Conservation (phyloP, 106 monocot genomes). For the Phalaenopsis aphrodite region DNA sequence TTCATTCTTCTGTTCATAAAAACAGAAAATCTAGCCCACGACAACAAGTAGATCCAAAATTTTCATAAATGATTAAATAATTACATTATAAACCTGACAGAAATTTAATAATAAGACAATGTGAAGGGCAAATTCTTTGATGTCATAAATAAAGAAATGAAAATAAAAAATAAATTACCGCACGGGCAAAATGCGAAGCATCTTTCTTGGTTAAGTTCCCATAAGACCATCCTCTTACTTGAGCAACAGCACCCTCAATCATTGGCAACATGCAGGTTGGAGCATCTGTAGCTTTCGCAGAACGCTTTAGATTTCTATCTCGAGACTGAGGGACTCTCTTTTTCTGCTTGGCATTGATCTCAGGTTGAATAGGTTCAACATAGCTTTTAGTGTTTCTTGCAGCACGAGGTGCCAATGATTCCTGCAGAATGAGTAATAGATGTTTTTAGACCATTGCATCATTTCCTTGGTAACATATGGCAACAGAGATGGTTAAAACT, state of each 20-base stretch:
- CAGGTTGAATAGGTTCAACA: conserved; percentile 60
- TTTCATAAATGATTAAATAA: background rate
- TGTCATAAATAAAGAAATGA: background rate
- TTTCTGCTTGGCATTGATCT: conserved; percentile 45
- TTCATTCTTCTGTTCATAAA: conserved; percentile 3
- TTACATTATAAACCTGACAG: background rate
- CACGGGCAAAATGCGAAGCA: conserved; percentile 83
- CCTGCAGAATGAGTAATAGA: conserved; percentile 25
- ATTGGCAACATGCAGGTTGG: conserved; percentile 35
- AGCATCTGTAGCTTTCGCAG: conserved; percentile 42
- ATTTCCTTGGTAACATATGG: background rate
- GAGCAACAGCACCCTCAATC: conserved; percentile 72
- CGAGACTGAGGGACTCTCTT: conserved; percentile 49
- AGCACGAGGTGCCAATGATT: conserved; percentile 91
- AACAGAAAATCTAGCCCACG: background rate
- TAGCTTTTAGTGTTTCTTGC: conserved; percentile 92
- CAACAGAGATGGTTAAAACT: background rate
- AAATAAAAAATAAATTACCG: conserved; percentile 36
- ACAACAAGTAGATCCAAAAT: background rate
- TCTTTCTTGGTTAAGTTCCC: conserved; percentile 88
- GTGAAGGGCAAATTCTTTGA: background rate
- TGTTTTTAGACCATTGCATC: background rate
- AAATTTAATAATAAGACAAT: background rate
- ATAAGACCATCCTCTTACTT: conserved; percentile 90
- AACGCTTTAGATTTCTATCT: conserved; percentile 57